Conservation (phyloP, 768 basidiomycete genomes). For the Scleroderma citrinum region DNA sequence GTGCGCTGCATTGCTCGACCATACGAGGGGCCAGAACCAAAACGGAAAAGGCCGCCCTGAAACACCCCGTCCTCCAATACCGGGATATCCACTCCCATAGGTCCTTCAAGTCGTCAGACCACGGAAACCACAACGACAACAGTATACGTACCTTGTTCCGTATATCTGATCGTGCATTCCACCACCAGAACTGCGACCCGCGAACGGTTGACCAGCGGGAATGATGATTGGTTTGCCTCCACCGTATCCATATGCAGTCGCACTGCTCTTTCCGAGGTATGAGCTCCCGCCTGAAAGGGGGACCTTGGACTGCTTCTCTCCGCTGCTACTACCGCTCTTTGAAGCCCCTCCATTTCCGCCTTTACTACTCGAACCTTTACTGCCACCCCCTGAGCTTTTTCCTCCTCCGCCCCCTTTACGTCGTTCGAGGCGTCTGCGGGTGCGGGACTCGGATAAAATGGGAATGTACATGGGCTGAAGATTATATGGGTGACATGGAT, state of each 20-base stretch:
- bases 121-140: no score
- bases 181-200: conserved; percentile 48
- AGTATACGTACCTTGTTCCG: conserved; percentile 35
- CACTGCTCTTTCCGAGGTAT: conserved; percentile 18
- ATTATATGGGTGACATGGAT: no score
- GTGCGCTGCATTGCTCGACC: conserved; percentile 30
- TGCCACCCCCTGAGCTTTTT: neutral
- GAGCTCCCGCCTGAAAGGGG: conserved; percentile 15
- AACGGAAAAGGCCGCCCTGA: conserved; percentile 52
- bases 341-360: neutral
- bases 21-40: conserved; percentile 59
- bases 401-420: neutral
- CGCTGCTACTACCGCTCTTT: neutral
- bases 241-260: conserved; percentile 29
- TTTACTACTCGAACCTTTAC: neutral
- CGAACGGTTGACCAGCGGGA: conserved; percentile 39
- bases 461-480: neutral
- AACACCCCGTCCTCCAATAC: conserved; percentile 40
- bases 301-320: conserved; percentile 9
- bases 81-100: conserved; percentile 65
- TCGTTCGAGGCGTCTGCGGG: neutral
- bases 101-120: conserved; percentile 25
- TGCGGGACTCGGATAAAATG: neutral
- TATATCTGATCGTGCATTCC: conserved; percentile 40
- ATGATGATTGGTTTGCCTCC: conserved; percentile 31